A percentile compares a stretch with the other conserved stretches of the same genome.
Evolutionary conservation across 768 basidiomycete genomes (phyloP).

Genomic region (Lactifluus subvellereus): DNA sequence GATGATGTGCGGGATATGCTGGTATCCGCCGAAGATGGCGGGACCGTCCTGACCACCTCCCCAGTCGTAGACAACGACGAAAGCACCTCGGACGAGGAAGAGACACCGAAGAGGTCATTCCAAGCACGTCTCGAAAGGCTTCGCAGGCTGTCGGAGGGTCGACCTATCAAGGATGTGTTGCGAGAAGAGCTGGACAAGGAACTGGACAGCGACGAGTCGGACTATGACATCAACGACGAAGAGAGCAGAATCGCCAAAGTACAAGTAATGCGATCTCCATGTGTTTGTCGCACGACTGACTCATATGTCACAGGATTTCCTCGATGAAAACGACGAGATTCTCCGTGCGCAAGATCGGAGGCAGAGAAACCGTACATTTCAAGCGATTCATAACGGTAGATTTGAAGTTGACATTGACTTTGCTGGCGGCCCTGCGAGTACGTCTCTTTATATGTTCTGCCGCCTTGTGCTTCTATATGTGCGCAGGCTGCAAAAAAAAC

Average conservation of each 20-base stretch:
- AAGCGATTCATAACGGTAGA: conserved; percentile 51
- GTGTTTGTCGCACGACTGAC: conserved; percentile 14
- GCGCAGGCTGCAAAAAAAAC: conserved; percentile 43
- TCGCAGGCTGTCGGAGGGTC: conserved; percentile 28
- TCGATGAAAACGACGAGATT: conserved; percentile 55
- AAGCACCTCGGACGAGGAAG: conserved; percentile 35
- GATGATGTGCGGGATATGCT: conserved; percentile 12
- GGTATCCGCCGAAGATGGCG: background rate
- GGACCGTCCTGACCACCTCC: background rate
- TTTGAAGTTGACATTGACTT: conserved; percentile 34
- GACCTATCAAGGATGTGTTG: conserved; percentile 19
- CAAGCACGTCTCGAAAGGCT: conserved; percentile 33
- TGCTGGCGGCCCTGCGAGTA: conserved; percentile 43
- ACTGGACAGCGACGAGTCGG: background rate
- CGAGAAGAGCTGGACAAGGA: conserved; percentile 19
- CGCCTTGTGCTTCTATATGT: background rate
- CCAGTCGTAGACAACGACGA: conserved; percentile 27
- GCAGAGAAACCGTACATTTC: conserved; percentile 51
- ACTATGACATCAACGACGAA: conserved; percentile 27
- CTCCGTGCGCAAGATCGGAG: conserved; percentile 42
- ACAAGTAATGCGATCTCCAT: conserved; percentile 16
- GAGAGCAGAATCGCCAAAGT: conserved; percentile 31
- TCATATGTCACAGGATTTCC: conserved; percentile 8
- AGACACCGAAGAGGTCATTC: conserved; percentile 35
- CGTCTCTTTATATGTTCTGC: conserved; percentile 27